These are phyloP conservation scores for Anethum foeniculum DNA, from an alignment of 140 eudicot species.

Conservation along the genomic window DNA sequence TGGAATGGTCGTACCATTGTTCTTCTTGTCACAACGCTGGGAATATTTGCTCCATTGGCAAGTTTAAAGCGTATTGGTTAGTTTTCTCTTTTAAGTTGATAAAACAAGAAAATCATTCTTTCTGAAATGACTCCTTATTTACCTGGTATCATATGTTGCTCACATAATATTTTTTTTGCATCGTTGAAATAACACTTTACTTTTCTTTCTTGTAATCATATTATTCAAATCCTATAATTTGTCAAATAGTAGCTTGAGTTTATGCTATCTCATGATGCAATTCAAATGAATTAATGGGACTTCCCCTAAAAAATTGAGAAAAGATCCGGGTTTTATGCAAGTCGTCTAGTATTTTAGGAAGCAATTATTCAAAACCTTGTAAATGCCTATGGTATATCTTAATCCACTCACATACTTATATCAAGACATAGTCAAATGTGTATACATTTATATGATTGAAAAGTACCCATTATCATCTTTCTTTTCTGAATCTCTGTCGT, in stretches of 20 bases:
- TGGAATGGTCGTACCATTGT: slow-evolving; percentile 81
- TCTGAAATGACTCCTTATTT: background rate
- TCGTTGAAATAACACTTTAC: background rate
- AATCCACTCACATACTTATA: background rate
- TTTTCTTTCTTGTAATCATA: background rate
- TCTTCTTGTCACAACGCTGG: slow-evolving; percentile 64
- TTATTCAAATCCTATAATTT: background rate
- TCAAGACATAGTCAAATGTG: background rate
- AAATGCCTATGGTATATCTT: background rate
- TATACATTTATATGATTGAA: background rate
- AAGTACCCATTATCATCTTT: background rate
- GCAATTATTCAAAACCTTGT: background rate
- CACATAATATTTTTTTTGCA: background rate
- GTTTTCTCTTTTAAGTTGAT: slow-evolving; percentile 19
- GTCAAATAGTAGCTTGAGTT: background rate
- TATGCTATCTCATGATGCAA: background rate
- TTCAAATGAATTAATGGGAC: background rate
- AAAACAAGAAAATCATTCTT: background rate
- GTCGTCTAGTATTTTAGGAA: background rate
- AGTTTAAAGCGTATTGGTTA: slow-evolving; percentile 85
- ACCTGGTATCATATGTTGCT: background rate
- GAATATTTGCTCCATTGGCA: slow-evolving; percentile 76
- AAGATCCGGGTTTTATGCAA: background rate
- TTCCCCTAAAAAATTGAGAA: background rate
- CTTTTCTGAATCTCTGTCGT: background rate